A percentile compares a stretch with the other conserved stretches of the same genome.
phyloP scores from a whole-genome alignment of 2,329 filamentous ascomycete genomes.

The Cladobotryum protrusum region DNA sequence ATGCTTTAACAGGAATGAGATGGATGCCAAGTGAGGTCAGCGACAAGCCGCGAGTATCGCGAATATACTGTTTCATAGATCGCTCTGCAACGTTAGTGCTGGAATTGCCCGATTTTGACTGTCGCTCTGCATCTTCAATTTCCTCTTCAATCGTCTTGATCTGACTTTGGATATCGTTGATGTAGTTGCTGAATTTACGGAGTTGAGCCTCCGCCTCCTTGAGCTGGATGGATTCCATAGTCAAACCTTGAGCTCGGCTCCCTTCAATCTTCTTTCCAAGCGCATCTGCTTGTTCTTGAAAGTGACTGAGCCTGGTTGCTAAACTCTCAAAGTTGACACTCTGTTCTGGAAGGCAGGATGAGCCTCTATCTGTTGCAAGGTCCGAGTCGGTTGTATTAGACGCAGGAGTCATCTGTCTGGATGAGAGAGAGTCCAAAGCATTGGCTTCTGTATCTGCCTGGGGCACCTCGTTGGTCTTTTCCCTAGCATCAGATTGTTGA shows the following conservation, averaged over 20 bases:
- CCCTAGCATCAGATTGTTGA: constrained; percentile 9
- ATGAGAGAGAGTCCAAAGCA: too few relatives aligned
- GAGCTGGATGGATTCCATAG: constrained; percentile 20
- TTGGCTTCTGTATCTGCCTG: background rate
- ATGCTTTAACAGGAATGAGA: constrained; percentile 54
- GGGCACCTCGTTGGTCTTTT: background rate
- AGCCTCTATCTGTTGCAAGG: constrained; percentile 3
- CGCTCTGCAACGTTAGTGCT: constrained; percentile 17
- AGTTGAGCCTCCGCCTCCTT: constrained; percentile 19
- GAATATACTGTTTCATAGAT: constrained; percentile 46
- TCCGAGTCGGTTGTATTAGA: background rate
- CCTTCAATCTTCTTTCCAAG: constrained; percentile 26
- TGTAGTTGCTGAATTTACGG: constrained; percentile 23
- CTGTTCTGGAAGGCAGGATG: constrained; percentile 22
- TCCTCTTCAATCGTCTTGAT: constrained; percentile 32
- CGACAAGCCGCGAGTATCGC: constrained; percentile 51
- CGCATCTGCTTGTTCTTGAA: constrained; percentile 24
- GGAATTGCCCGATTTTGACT: background rate
- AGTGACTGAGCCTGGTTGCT: constrained; percentile 25
- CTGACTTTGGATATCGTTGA: constrained; percentile 27
- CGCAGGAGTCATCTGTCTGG: background rate
- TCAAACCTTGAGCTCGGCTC: constrained; percentile 18
- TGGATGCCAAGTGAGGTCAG: constrained; percentile 50
- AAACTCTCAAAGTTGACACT: constrained; percentile 29
- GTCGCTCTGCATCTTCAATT: constrained; percentile 17